These are phyloP conservation scores for Acacia confusa DNA, from an alignment of 306 rosid species.

Conservation along the genomic window DNA sequence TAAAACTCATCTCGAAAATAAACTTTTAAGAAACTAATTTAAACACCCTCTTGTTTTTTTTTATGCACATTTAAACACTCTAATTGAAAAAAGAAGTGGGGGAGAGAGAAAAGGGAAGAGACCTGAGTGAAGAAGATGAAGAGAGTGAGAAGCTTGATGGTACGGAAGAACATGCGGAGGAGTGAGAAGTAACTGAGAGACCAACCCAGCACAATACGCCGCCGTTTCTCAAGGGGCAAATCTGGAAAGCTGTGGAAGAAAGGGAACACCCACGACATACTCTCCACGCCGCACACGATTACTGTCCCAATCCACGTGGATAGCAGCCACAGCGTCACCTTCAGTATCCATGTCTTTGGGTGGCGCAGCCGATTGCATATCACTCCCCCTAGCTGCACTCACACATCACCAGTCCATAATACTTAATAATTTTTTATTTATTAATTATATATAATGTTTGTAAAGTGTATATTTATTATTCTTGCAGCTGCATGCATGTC, in stretches of 20 bases:
- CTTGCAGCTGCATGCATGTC: neutral
- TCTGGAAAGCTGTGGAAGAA: slow-evolving; percentile 50
- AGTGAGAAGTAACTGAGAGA: slow-evolving; percentile 47
- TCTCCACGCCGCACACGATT: slow-evolving; percentile 46
- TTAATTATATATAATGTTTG: too few species aligned
- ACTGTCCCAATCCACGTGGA: slow-evolving; percentile 77
- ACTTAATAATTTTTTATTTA: too few species aligned
- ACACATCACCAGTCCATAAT: neutral
- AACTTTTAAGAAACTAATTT: too few species aligned
- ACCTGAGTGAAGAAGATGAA: slow-evolving; percentile 74
- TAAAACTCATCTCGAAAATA: too few species aligned
- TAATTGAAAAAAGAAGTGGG: too few species aligned
- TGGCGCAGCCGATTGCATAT: slow-evolving; percentile 54
- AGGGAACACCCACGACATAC: slow-evolving; percentile 48
- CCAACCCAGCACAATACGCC: slow-evolving; percentile 44
- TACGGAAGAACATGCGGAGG: slow-evolving; percentile 48
- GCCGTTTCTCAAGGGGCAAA: slow-evolving; percentile 39
- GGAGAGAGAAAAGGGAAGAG: too few species aligned
- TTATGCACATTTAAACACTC: too few species aligned
- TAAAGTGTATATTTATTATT: too few species aligned
- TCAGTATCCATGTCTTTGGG: slow-evolving; percentile 50
- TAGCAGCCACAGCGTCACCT: slow-evolving; percentile 47
- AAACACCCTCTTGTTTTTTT: too few species aligned
- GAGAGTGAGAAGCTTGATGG: slow-evolving; percentile 58
- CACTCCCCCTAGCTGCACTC: slow-evolving; percentile 47